Evolutionary conservation across 2,329 filamentous ascomycete genomes (phyloP), one percentile per base, ranked within the genome.

Genomic region (Cryphonectria naterciae): DNA sequence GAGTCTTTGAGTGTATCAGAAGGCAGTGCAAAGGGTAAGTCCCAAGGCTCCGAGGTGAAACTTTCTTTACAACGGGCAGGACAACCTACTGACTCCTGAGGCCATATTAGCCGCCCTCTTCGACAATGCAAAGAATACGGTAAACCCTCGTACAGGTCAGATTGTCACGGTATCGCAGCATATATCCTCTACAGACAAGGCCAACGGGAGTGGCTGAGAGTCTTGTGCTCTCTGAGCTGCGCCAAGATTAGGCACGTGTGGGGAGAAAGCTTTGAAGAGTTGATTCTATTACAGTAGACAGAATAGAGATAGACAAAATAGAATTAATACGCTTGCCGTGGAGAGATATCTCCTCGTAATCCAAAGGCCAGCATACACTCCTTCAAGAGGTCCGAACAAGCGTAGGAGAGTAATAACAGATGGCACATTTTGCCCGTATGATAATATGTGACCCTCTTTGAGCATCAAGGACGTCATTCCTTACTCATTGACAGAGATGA

Each of bases 81-180:
- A 22, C 43, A 7, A n/a, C 5, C 25, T 46, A 19, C 22, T 68
- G 7, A 63, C 39, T 13, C 22, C 22, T 35, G 41, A 39, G 25
- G 8, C 19, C 4, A 10, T 43, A n/a, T 61, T n/a, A 66, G 32
- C 64, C 56, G 37, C 62, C 39, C 58, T 63, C 15, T 32, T 68
- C 22, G 67, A 68, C 1, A 39, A n/a, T n/a, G 43, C 69, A 58
- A 65, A 66, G 58, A 63, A 17, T 28, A 52, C 63, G 61, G 22
- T 68, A 67, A 65, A 73, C 39, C 52, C 64, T 56, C 68, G 41
- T 49, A 71, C 61, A n/a, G 71, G 71, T 32, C 52, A 62, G 39
- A 32, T 71, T 32, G 71, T 73, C 37, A 73, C 71, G 4, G 71
- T 73, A 28, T 68, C 43, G n/a, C 70, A 73, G 25, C 61, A 28